Conservation (phyloP, 2,329 filamentous ascomycete genomes). For the Dothistroma pini region DNA sequence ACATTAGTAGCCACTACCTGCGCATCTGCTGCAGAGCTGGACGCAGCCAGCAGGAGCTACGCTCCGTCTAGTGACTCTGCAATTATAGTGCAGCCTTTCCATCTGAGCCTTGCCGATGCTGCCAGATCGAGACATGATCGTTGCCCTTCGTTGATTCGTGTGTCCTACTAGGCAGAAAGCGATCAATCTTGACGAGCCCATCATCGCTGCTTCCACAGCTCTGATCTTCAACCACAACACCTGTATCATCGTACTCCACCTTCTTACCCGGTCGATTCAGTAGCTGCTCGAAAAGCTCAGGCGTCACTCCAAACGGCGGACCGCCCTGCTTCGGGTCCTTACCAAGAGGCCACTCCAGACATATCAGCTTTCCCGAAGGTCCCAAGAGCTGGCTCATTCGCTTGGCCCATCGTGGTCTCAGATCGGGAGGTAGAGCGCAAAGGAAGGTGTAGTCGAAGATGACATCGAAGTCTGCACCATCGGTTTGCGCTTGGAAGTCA, state of each 20-base stretch:
- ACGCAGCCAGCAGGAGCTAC: too few relatives aligned
- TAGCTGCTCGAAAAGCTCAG: constrained; percentile 68
- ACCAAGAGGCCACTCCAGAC: constrained; percentile 73
- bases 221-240: constrained; percentile 41
- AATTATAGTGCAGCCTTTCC: background rate
- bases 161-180: constrained; percentile 56
- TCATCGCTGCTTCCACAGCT: constrained; percentile 44
- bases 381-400: constrained; percentile 54
- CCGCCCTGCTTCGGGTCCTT: constrained; percentile 64
- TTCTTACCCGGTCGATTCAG: constrained; percentile 66
- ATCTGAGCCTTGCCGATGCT: constrained; percentile 24
- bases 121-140: constrained; percentile 51
- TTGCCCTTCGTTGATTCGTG: constrained; percentile 53
- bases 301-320: constrained; percentile 68
- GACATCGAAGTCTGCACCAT: constrained; percentile 56
- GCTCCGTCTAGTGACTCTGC: too few relatives aligned
- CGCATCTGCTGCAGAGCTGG: background rate
- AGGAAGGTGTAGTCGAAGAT: constrained; percentile 65
- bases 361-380: constrained; percentile 53
- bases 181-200: constrained; percentile 45
- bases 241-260: constrained; percentile 57
- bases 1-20: constrained; percentile 1
- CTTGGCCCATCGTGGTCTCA: constrained; percentile 57
- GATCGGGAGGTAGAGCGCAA: constrained; percentile 53
- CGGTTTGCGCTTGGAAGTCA: constrained; percentile 49